These are phyloP conservation scores for Coniochaeta pulveracea DNA, from an alignment of 2,329 filamentous ascomycete genomes.

Conservation along the genomic window DNA sequence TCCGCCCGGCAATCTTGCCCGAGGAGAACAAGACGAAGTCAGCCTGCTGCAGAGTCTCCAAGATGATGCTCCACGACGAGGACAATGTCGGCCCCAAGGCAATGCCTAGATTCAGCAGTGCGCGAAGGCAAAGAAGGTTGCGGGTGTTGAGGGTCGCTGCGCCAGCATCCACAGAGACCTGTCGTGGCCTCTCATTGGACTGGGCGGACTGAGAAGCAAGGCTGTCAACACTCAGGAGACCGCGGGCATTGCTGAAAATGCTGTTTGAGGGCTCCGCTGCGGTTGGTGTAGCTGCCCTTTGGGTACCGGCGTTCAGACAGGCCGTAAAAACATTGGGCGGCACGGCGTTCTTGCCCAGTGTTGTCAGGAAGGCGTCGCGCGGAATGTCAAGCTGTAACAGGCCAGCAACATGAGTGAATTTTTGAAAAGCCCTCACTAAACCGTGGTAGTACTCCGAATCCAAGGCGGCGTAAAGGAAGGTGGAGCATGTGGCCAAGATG, in stretches of 20 bases:
- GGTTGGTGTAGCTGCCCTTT: constrained; percentile 28
- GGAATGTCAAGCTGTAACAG: constrained; percentile 75
- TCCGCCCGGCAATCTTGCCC: constrained; percentile 40
- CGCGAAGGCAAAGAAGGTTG: constrained; percentile 81
- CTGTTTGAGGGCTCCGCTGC: constrained; percentile 38
- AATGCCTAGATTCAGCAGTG: constrained; percentile 89
- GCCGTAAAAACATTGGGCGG: constrained; percentile 65
- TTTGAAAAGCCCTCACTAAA: constrained; percentile 85
- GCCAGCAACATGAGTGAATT: constrained; percentile 89
- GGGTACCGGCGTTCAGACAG: constrained; percentile 38
- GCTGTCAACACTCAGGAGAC: constrained; percentile 63
- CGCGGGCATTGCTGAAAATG: constrained; percentile 61
- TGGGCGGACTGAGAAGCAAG: constrained; percentile 48
- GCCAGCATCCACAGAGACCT: constrained; percentile 43
- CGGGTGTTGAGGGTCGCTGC: constrained; percentile 62
- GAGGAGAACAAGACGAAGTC: constrained; percentile 71
- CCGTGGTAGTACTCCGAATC: constrained; percentile 92
- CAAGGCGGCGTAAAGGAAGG: constrained; percentile 82
- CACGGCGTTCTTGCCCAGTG: constrained; percentile 83
- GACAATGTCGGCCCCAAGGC: constrained; percentile 82
- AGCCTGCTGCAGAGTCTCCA: constrained; percentile 86
- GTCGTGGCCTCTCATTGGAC: constrained; percentile 45
- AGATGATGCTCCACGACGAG: constrained; percentile 76
- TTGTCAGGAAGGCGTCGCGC: constrained; percentile 88
- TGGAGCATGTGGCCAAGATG: constrained; percentile 86